A percentile compares a stretch with the other conserved stretches of the same genome.
phyloP scores from a whole-genome alignment of 2,329 filamentous ascomycete genomes.

The Graphiopsis chlorocephala region DNA sequence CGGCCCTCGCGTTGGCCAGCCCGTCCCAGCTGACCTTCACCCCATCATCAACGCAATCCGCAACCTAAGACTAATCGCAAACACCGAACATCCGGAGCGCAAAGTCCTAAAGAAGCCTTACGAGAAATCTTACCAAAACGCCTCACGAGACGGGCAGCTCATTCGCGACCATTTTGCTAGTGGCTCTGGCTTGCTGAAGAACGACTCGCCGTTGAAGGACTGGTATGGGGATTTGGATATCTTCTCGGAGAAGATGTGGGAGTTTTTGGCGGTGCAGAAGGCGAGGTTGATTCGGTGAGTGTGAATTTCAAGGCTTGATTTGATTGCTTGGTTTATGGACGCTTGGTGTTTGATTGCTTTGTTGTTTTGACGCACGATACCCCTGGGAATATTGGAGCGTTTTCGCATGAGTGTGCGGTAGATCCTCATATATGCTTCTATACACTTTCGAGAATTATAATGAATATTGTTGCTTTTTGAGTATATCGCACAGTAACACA shows the following conservation, averaged over 20 bases:
- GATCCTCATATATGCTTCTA: not conserved
- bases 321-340: not conserved
- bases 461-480: not conserved
- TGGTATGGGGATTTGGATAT: constrained; percentile 1
- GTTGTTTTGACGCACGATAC: too few species aligned
- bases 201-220: not conserved
- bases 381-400: not conserved
- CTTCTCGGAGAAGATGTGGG: not conserved
- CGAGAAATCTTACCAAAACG: not conserved
- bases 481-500: not conserved
- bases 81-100: not conserved
- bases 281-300: not conserved
- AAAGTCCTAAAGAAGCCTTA: not conserved
- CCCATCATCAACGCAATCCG: not conserved
- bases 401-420: not conserved
- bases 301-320: not conserved
- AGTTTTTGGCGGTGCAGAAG: not conserved
- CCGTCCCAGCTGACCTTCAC: not conserved
- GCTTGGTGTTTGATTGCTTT: too few species aligned
- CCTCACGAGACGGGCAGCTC: not conserved
- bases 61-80: not conserved
- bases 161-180: constrained; percentile 2
- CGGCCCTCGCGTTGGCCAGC: not conserved
- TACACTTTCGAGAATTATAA: not conserved
- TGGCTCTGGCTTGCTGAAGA: not conserved